Evolutionary conservation across 2,329 filamentous ascomycete species (phyloP).

Genomic region (Neofusicoccum sp.): DNA sequence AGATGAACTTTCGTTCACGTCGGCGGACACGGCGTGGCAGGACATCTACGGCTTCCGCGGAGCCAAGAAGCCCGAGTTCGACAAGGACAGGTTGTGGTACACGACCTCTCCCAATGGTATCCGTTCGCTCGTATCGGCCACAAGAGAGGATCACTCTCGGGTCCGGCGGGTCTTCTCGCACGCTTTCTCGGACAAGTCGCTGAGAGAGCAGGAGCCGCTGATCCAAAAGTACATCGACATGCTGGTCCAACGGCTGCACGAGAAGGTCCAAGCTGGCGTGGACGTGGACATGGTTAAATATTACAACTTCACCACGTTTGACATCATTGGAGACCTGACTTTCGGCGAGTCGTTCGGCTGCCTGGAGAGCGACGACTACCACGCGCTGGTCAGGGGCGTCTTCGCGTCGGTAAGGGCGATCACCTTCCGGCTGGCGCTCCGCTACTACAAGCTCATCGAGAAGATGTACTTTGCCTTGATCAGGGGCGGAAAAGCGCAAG

Average conservation of each 20-base stretch:
- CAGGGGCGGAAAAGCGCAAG: background rate
- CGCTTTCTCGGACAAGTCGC: conserved; percentile 44
- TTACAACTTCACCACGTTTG: conserved; percentile 32
- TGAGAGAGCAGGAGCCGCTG: conserved; percentile 44
- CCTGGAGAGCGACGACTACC: conserved; percentile 23
- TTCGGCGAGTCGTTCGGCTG: conserved; percentile 32
- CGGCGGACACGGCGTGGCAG: conserved; percentile 44
- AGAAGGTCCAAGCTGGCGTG: conserved; percentile 34
- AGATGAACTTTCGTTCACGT: conserved; percentile 47
- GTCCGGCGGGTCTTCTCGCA: conserved; percentile 44
- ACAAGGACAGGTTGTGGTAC: conserved; percentile 36
- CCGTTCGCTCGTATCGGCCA: conserved; percentile 41
- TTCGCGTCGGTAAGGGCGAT: conserved; percentile 13
- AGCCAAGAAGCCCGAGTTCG: conserved; percentile 26
- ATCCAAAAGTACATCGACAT: conserved; percentile 45
- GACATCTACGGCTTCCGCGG: conserved; percentile 39
- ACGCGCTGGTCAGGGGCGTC: conserved; percentile 1
- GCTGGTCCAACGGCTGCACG: conserved; percentile 42
- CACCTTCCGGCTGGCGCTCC: conserved; percentile 28
- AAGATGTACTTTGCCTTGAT: conserved; percentile 35
- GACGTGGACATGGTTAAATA: conserved; percentile 39
- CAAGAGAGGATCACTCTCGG: conserved; percentile 43
- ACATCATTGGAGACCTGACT: conserved; percentile 31
- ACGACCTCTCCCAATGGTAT: conserved; percentile 34
- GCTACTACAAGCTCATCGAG: conserved; percentile 38